Percentiles rank a stretch among this genome's conserved stretches.
These are phyloP conservation scores for Kluyveromyces siamensis DNA, from an alignment of 805 yeast genomes.

Conservation along the genomic window DNA sequence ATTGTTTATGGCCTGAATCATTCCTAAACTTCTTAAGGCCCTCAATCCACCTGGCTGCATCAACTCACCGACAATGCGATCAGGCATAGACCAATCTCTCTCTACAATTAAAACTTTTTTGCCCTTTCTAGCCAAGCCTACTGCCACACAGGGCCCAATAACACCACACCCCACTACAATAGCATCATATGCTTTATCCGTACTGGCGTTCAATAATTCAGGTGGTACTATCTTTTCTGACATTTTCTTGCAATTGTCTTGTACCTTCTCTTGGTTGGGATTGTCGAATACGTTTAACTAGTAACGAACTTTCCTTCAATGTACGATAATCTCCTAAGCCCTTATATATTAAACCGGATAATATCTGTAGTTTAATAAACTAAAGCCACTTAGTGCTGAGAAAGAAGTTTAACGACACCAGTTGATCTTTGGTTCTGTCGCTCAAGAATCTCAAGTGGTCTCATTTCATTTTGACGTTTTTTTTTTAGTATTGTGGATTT, in stretches of 20 bases:
- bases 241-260: neutral
- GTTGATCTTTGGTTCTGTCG: neutral
- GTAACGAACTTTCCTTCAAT: neutral
- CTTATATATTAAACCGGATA: neutral
- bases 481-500: neutral
- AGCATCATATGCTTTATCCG: constrained; percentile 50
- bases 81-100: constrained; percentile 87
- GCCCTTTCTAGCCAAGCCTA: constrained; percentile 84
- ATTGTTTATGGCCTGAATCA: constrained; percentile 46
- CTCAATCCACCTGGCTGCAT: constrained; percentile 95
- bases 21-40: constrained; percentile 73
- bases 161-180: constrained; percentile 98
- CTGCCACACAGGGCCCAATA: constrained; percentile 88
- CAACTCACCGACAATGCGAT: constrained; percentile 93
- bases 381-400: neutral
- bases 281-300: neutral
- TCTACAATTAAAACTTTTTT: constrained; percentile 68
- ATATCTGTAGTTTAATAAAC: neutral
- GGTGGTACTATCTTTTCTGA: constrained; percentile 7
- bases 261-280: neutral
- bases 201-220: constrained; percentile 23
- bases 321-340: neutral
- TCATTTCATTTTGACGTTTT: neutral
- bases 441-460: neutral
- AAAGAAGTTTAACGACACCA: neutral